Evolutionary conservation across 139 green algal genomes (phyloP), one percentile per base, ranked within the genome.

Genomic region (Volvox reticuliferus): DNA sequence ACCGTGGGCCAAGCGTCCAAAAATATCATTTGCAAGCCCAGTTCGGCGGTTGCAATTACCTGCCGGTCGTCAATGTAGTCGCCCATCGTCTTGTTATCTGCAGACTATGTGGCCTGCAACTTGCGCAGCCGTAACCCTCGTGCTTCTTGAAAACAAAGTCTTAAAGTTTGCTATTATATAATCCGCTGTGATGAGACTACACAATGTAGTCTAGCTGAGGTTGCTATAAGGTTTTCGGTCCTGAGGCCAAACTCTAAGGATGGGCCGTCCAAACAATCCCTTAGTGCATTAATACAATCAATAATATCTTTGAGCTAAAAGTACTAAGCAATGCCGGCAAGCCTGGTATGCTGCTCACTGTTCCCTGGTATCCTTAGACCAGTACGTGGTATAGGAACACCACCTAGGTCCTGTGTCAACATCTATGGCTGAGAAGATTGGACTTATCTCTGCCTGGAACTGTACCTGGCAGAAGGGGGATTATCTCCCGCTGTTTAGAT

Each of bases 1-100:
- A 2, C 32, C 21, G 75, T 30, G 24, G 32, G 75, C 75, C 14
- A 35, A 81, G 24, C 71, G 71, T 14, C 71, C 19, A 18, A 79
- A 33, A 18, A 32, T 79, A 73, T 73, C 21, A 30, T 26, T 30
- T 73, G 12, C 16, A 73, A 36, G 14, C 71, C 21, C 36, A 79
- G 5, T n/a, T 61, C 5, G 1, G 81, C 67, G 44, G 44, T 55
- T 55, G 44, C 44, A 55, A n/a, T n/a, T 33, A 80, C 83, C 68
- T 88, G 83, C n/a, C 83, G 83, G 12, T 71, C 83, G 19, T 88
- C 83, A 26, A 68, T 50, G 36, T 69, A 81, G 67, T 88, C 67
- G 1, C 44, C 82, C 82, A 88, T 88, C 1, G 1, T 76, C 36
- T 55, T 76, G 62, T 69, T 28, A 55, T 62, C 33, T 17, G 44